phyloP scores from a whole-genome alignment of 768 basidiomycete genomes.

The Tylopilus sp. region DNA sequence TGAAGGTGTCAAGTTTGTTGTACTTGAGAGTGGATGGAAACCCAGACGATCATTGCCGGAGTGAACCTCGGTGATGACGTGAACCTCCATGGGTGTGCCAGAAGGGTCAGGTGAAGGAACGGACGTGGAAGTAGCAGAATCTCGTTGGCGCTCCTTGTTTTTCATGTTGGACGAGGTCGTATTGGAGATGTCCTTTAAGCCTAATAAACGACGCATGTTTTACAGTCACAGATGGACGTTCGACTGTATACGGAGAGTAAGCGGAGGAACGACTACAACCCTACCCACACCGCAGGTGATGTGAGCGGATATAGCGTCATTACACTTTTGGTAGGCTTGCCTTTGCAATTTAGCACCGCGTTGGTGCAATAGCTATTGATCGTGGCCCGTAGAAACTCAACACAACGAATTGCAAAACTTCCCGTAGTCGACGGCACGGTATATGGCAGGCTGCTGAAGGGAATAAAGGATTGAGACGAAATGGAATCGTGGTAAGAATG shows the following conservation, averaged over 20 bases:
- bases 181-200: constrained; percentile 25
- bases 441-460: background rate
- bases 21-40: constrained; percentile 20
- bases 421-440: background rate
- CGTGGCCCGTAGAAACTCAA: background rate
- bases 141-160: constrained; percentile 24
- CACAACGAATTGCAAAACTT: constrained; percentile 1
- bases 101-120: constrained; percentile 2
- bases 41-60: constrained; percentile 16
- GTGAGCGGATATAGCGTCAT: constrained; percentile 5
- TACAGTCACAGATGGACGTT: constrained; percentile 8
- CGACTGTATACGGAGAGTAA: constrained; percentile 18
- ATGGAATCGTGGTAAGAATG: constrained; percentile 10
- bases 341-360: constrained; percentile 4
- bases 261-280: constrained; percentile 5
- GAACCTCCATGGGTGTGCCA: constrained; percentile 22
- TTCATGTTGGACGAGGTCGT: constrained; percentile 14
- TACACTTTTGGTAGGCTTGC: constrained; percentile 8
- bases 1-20: constrained; percentile 11
- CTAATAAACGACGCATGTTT: constrained; percentile 31
- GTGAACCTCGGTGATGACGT: constrained; percentile 28
- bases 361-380: constrained; percentile 7
- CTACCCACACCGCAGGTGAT: constrained; percentile 20
- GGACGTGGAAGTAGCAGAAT: constrained; percentile 3
- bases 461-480: background rate